A percentile compares a stretch with the other conserved stretches of the same genome.
Evolutionary conservation across 352 stramenopile species (phyloP).

Genomic region (Lagenidium giganteum): DNA sequence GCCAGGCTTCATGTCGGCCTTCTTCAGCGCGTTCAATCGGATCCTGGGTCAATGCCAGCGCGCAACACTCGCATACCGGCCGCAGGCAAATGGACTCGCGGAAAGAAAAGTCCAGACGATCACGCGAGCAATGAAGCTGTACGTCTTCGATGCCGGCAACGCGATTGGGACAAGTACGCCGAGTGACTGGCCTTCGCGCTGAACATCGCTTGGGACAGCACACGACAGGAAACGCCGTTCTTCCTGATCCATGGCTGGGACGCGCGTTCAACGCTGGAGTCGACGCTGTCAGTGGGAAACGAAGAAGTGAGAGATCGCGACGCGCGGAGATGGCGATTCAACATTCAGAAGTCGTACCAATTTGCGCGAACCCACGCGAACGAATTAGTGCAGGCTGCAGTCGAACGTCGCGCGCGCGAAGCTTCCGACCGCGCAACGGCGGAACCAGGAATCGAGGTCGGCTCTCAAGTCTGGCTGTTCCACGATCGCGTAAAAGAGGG

Average conservation of each 20-base stretch:
- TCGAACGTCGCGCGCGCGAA: no score
- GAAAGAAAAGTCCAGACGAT: constrained; percentile 13
- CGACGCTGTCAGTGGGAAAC: neutral
- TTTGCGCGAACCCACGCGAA: no score
- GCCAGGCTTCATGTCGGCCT: no score
- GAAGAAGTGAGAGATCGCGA: neutral
- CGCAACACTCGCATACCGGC: constrained; percentile 10
- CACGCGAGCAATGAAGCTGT: no score
- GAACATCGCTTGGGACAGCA: constrained; percentile 9
- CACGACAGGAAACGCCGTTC: constrained; percentile 7
- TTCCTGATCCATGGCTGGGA: constrained; percentile 19
- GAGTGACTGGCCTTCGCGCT: constrained; percentile 11
- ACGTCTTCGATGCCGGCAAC: constrained; percentile 7
- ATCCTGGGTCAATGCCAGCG: no score
- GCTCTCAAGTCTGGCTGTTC: no score
- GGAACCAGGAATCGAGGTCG: no score
- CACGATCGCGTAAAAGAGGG: no score
- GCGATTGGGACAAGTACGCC: constrained; percentile 15
- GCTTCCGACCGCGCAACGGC: no score
- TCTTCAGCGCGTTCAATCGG: no score
- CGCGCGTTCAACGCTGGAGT: constrained; percentile 5
- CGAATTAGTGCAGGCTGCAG: no score
- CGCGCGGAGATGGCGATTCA: neutral
- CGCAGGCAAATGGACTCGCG: constrained; percentile 5
- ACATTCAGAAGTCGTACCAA: constrained; percentile 4